phyloP scores from a whole-genome alignment of 441 rosid species.

The Syzygium malaccense region DNA sequence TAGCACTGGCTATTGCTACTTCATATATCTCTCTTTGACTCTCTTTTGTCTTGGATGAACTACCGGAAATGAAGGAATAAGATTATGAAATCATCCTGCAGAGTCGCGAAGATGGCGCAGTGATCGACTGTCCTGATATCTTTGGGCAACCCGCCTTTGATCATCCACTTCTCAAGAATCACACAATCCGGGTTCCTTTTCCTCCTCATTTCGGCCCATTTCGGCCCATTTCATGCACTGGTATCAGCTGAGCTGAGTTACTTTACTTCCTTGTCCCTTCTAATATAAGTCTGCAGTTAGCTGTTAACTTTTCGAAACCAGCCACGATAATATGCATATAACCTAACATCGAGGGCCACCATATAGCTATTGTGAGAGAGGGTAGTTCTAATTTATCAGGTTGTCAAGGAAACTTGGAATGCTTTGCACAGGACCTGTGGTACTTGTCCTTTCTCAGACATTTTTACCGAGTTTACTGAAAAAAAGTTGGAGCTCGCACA shows the following conservation, averaged over 20 bases:
- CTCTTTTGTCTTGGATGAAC: not conserved
- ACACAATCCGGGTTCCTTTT: not conserved
- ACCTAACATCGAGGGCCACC: too few relatives aligned
- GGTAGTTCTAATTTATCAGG: not conserved
- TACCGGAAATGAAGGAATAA: not conserved
- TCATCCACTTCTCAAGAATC: not conserved
- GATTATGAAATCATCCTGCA: not conserved
- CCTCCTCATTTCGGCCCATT: not conserved
- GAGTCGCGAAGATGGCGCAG: not conserved
- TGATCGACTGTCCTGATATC: not conserved
- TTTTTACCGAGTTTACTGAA: not conserved
- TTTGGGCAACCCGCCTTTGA: not conserved
- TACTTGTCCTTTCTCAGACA: not conserved
- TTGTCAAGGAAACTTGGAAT: not conserved
- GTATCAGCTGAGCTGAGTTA: not conserved
- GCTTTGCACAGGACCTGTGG: not conserved
- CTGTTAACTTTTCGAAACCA: too few relatives aligned
- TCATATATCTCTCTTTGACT: not conserved
- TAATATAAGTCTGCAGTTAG: too few relatives aligned
- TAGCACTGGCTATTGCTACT: not conserved
- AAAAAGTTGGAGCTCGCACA: not conserved
- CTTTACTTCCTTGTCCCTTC: too few relatives aligned
- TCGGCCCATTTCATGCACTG: not conserved
- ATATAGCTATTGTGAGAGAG: not conserved
- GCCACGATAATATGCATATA: too few relatives aligned